phyloP scores from a whole-genome alignment of 2,329 filamentous ascomycete species.

The Xylaria sp. region DNA sequence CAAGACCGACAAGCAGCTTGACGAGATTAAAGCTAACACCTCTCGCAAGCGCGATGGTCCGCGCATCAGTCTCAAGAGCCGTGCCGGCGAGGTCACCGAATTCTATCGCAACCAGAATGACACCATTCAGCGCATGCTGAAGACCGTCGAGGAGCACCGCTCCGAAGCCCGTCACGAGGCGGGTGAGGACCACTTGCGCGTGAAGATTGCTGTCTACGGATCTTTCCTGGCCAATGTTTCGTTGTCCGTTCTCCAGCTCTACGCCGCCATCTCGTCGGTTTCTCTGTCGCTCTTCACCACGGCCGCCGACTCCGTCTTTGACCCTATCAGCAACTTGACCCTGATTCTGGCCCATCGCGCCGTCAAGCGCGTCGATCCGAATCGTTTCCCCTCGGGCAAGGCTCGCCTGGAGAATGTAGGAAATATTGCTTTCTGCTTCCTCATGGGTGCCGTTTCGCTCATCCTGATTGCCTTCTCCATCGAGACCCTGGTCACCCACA shows the following conservation, averaged over 20 bases:
- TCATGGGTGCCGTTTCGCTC: slow-evolving; percentile 89
- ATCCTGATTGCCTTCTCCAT: slow-evolving; percentile 88
- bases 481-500: slow-evolving; percentile 57
- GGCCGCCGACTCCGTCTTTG: slow-evolving; percentile 93
- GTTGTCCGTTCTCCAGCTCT: slow-evolving; percentile 77
- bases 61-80: slow-evolving; percentile 21
- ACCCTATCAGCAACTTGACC: slow-evolving; percentile 82
- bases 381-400: slow-evolving; percentile 85
- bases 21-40: slow-evolving; percentile 72
- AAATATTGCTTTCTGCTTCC: slow-evolving; percentile 92
- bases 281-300: slow-evolving; percentile 97
- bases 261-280: slow-evolving; percentile 77
- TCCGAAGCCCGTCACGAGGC: slow-evolving; percentile 75
- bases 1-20: slow-evolving; percentile 72
- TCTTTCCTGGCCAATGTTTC: slow-evolving; percentile 75
- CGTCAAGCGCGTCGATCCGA: slow-evolving; percentile 77
- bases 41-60: slow-evolving; percentile 61
- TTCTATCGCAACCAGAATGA: slow-evolving; percentile 93
- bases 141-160: slow-evolving; percentile 86
- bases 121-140: slow-evolving; percentile 85
- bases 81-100: slow-evolving; percentile 57
- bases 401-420: slow-evolving; percentile 91
- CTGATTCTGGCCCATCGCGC: slow-evolving; percentile 84
- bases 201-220: slow-evolving; percentile 60
- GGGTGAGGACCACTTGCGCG: slow-evolving; percentile 73